Percentiles rank a stretch among this genome's conserved stretches.
phyloP scores from a whole-genome alignment of 768 basidiomycete genomes.

The Mycena rosella region DNA sequence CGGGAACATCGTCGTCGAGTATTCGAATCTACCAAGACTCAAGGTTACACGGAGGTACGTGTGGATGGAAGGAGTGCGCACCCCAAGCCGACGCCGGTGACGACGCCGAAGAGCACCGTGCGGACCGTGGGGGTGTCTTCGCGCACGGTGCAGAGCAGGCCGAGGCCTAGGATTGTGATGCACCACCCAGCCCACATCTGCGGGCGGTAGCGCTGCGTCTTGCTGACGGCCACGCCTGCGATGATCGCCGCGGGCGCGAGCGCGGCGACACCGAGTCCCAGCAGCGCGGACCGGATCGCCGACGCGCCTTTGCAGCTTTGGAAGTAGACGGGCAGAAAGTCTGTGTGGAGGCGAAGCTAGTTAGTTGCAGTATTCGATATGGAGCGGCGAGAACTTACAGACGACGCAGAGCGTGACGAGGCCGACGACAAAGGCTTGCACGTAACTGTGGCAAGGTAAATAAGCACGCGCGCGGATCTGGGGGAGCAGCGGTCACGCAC shows the following conservation, averaged over 20 bases:
- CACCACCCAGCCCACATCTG: conserved; percentile 47
- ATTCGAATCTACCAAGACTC: conserved; percentile 5
- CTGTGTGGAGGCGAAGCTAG: conserved; percentile 38
- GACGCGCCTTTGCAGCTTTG: conserved; percentile 52
- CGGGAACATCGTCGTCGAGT: conserved; percentile 32
- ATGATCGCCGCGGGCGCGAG: conserved; percentile 55
- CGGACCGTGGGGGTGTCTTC: conserved; percentile 45
- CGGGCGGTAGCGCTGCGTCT: conserved; percentile 50
- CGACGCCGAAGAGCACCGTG: conserved; percentile 6
- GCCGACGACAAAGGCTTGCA: conserved; percentile 47
- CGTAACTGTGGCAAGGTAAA: conserved; percentile 37
- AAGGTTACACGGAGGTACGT: too few relatives aligned
- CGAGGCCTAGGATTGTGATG: conserved; percentile 49
- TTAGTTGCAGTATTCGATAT: background rate
- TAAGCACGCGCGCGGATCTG: background rate
- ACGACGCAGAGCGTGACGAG: conserved; percentile 37
- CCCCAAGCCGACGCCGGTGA: conserved; percentile 24
- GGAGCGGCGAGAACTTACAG: conserved; percentile 33
- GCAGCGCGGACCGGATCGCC: conserved; percentile 50
- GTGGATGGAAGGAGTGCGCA: too few relatives aligned
- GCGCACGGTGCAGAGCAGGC: conserved; percentile 48
- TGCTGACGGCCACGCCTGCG: conserved; percentile 50
- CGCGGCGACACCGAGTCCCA: conserved; percentile 48
- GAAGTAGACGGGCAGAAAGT: conserved; percentile 45
- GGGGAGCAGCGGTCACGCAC: conserved; percentile 10